Evolutionary conservation across 495 filamentous ascomycete genomes (phyloP).

Genomic region (Xylaria castorea): DNA sequence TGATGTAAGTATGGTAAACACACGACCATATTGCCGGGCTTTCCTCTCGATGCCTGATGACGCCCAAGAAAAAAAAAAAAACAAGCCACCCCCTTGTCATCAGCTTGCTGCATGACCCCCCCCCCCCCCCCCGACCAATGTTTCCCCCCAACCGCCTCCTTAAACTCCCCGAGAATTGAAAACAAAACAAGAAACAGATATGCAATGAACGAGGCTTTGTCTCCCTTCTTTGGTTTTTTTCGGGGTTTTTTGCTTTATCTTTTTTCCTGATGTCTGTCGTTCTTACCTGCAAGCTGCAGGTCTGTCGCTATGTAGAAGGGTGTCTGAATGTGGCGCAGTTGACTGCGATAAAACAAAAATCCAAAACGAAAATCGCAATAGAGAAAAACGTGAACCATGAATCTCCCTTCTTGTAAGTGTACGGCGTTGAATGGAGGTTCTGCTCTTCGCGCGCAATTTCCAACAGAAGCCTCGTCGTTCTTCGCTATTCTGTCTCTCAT

Average conservation of each 20-base stretch:
- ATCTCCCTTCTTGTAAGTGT: not conserved
- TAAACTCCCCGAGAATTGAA: not conserved
- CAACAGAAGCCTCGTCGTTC: conserved; percentile 4
- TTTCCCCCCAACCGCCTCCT: conserved; percentile 22
- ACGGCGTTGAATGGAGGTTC: not conserved
- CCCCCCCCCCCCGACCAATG: not conserved
- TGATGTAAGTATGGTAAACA: conserved; percentile 10
- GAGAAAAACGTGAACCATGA: conserved; percentile 1
- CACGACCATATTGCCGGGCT: conserved; percentile 11
- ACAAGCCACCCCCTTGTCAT: conserved; percentile 14
- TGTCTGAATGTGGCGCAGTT: not conserved
- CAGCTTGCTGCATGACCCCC: conserved; percentile 18
- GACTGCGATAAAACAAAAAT: not conserved
- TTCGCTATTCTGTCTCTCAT: not conserved
- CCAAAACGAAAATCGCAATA: not conserved
- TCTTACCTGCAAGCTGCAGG: conserved; percentile 5
- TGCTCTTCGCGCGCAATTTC: conserved; percentile 7
- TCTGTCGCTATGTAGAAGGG: not conserved
- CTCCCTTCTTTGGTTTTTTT: not conserved
- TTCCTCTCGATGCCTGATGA: conserved; percentile 27
- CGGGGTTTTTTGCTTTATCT: not conserved
- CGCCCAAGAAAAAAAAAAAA: conserved; percentile 16
- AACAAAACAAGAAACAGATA: not conserved
- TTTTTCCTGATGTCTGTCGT: not conserved
- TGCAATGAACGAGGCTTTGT: not conserved